Evolutionary conservation across 805 yeast species (phyloP).

Genomic region (Wickerhamiella occidentalis): DNA sequence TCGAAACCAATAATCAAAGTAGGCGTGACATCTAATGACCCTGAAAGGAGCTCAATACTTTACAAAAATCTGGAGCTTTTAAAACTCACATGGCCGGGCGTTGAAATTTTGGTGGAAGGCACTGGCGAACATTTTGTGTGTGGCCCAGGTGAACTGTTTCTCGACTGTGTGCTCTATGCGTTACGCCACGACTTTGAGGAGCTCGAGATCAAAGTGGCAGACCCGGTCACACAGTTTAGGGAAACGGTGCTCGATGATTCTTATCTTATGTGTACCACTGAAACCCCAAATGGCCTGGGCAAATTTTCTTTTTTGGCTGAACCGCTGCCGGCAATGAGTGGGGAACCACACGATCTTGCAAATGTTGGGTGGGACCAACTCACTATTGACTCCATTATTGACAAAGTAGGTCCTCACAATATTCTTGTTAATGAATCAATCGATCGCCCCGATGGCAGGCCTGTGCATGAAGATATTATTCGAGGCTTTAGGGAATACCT

Average conservation of each 20-base stretch:
- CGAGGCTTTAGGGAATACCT: conserved; percentile 80
- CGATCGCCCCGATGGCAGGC: conserved; percentile 41
- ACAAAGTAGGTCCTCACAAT: conserved; percentile 59
- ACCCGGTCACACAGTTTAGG: conserved; percentile 65
- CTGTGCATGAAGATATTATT: conserved; percentile 47
- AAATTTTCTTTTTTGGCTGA: conserved; percentile 4
- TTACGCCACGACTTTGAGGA: conserved; percentile 50
- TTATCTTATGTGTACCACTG: conserved; percentile 51
- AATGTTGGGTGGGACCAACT: conserved; percentile 34
- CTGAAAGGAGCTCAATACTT: conserved; percentile 65
- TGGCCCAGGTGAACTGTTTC: conserved; percentile 78
- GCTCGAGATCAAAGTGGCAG: conserved; percentile 68
- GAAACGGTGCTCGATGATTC: conserved; percentile 65
- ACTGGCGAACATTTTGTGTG: conserved; percentile 74
- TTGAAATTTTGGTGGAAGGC: conserved; percentile 63
- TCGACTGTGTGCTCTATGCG: conserved; percentile 76
- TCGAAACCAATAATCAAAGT: conserved; percentile 53
- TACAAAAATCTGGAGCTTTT: conserved; percentile 56
- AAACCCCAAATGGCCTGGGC: conserved; percentile 26
- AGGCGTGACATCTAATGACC: conserved; percentile 69
- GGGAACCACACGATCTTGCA: background rate
- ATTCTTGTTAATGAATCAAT: conserved; percentile 54
- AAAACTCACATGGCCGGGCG: conserved; percentile 52
- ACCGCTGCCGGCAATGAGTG: background rate
- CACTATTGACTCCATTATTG: conserved; percentile 76